Conservation (phyloP, 805 yeast genomes). For the Kodamaea kakaduensis region DNA sequence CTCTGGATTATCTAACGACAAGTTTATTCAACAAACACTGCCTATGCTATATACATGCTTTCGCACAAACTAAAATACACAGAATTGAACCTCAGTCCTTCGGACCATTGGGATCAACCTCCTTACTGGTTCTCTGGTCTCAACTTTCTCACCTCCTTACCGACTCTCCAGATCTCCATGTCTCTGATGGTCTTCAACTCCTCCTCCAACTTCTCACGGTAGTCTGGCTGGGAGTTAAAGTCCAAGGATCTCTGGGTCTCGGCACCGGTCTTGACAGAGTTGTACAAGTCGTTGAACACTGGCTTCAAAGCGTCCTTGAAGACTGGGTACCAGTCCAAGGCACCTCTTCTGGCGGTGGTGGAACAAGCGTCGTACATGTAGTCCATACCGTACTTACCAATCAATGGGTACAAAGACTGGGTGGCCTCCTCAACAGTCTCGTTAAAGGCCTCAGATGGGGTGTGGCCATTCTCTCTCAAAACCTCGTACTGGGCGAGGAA, state of each 20-base stretch:
- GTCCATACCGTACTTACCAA: slow-evolving; percentile 99
- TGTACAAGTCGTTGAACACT: slow-evolving; percentile 94
- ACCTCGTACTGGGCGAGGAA: slow-evolving; percentile 99
- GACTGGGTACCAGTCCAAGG: slow-evolving; percentile 99
- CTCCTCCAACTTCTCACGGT: slow-evolving; percentile 92
- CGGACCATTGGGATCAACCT: slow-evolving; percentile 27
- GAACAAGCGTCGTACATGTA: slow-evolving; percentile 99
- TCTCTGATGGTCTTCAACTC: slow-evolving; percentile 91
- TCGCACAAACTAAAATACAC: slow-evolving; percentile 10
- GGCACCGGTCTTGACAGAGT: slow-evolving; percentile 89
- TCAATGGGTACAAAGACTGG: slow-evolving; percentile 97
- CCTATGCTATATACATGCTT: slow-evolving; percentile 23
- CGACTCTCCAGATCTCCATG: slow-evolving; percentile 99
- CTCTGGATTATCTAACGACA: too few relatives aligned
- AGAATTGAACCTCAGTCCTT: slow-evolving; percentile 32
- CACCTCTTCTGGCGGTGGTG: slow-evolving; percentile 99
- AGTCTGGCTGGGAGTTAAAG: slow-evolving; percentile 97
- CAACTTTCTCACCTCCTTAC: slow-evolving; percentile 99
- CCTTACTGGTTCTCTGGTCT: slow-evolving; percentile 96
- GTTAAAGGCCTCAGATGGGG: slow-evolving; percentile 99
- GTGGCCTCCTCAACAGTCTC: slow-evolving; percentile 99
- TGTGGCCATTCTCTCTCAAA: slow-evolving; percentile 98
- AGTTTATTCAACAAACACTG: slow-evolving; percentile 46
- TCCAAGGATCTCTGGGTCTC: slow-evolving; percentile 98
- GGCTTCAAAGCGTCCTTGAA: slow-evolving; percentile 99